Evolutionary conservation across 352 stramenopile species (phyloP).

Genomic region (Phytophthora lateralis): DNA sequence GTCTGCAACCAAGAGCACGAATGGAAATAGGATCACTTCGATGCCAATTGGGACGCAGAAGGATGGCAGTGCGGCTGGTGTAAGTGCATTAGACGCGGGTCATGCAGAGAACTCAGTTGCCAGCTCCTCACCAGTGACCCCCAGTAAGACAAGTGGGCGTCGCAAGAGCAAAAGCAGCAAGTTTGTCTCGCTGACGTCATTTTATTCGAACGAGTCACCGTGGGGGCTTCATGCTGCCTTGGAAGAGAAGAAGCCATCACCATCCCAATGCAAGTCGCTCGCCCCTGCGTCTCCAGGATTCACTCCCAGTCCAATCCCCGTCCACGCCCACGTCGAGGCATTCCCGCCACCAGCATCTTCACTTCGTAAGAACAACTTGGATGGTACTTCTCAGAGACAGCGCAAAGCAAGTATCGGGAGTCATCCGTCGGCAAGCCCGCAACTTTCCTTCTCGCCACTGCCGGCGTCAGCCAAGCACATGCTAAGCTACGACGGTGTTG

Average conservation of each 20-base stretch:
- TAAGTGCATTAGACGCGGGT: slow-evolving; percentile 1
- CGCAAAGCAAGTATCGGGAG: slow-evolving; percentile 36
- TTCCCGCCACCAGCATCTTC: slow-evolving; percentile 37
- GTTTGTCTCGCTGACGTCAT: slow-evolving; percentile 62
- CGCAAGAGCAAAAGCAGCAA: slow-evolving; percentile 46
- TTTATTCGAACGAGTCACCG: slow-evolving; percentile 40
- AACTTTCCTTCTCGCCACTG: slow-evolving; percentile 29
- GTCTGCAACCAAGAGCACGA: slow-evolving; percentile 5
- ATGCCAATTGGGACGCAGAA: background rate
- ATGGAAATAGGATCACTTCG: background rate
- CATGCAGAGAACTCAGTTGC: background rate
- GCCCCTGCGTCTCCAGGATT: slow-evolving; percentile 8
- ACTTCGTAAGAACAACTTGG: slow-evolving; percentile 37
- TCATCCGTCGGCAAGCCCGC: slow-evolving; percentile 40
- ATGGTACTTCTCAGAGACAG: slow-evolving; percentile 26
- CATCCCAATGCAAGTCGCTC: slow-evolving; percentile 2
- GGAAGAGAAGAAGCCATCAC: slow-evolving; percentile 8
- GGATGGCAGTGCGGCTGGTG: background rate
- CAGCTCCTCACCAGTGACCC: background rate
- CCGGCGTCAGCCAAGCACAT: slow-evolving; percentile 38
- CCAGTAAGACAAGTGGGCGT: slow-evolving; percentile 20
- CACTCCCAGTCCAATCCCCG: background rate
- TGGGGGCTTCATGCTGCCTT: slow-evolving; percentile 15
- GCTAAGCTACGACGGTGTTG: slow-evolving; percentile 53
- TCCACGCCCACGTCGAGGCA: slow-evolving; percentile 7